phyloP scores from a whole-genome alignment of 108 stramenopile genomes.

The Epithemia pelagica region DNA sequence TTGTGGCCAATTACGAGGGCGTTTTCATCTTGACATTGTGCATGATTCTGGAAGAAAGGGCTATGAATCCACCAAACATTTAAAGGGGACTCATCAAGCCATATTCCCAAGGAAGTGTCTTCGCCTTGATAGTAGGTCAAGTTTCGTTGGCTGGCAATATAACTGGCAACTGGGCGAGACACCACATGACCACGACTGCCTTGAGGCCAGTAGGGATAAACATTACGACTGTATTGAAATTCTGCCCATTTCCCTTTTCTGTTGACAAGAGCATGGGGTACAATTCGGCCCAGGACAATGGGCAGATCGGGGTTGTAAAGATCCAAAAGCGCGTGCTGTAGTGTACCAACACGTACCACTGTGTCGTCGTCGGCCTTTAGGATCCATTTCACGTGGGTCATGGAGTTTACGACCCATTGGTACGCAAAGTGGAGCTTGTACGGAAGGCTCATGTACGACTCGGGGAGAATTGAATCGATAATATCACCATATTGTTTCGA shows the following conservation, averaged over 20 bases:
- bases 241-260: conserved; percentile 34
- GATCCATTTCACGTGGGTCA: conserved; percentile 30
- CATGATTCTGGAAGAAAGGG: conserved; percentile 7
- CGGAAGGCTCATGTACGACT: conserved; percentile 25
- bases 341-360: conserved; percentile 16
- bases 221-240: neutral
- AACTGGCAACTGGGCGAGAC: conserved; percentile 20
- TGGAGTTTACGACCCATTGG: conserved; percentile 17
- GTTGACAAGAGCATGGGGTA: conserved; percentile 14
- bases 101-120: conserved; percentile 42
- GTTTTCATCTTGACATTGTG: neutral
- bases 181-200: conserved; percentile 36
- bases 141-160: conserved; percentile 13
- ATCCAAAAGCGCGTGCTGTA: conserved; percentile 14
- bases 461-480: conserved; percentile 23
- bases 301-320: conserved; percentile 27
- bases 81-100: conserved; percentile 26
- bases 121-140: conserved; percentile 40
- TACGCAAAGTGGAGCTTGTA: conserved; percentile 31
- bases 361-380: conserved; percentile 48
- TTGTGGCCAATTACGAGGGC: conserved; percentile 6
- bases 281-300: conserved; percentile 35
- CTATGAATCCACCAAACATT: conserved; percentile 11
- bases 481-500: conserved; percentile 24
- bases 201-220: conserved; percentile 37